Evolutionary conservation across 1,284 basidiomycete genomes (phyloP).

Genomic region (Heterobasidion parviporum): DNA sequence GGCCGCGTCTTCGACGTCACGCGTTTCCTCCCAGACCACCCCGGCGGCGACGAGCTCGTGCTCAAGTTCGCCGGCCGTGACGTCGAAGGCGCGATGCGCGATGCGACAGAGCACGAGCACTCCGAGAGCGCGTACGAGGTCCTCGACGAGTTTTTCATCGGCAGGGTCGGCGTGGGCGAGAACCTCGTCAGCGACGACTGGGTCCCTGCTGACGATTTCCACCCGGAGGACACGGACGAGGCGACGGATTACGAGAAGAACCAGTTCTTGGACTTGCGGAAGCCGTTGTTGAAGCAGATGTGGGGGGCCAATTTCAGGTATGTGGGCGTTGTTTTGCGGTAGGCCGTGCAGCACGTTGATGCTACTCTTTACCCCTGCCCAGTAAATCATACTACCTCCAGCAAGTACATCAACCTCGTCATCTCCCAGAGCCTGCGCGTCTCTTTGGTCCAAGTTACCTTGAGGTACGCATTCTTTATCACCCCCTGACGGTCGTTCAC

Average conservation of each 20-base stretch:
- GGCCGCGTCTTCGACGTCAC: constrained; percentile 81
- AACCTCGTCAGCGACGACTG: constrained; percentile 78
- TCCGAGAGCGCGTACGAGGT: constrained; percentile 90
- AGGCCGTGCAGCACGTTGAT: background rate
- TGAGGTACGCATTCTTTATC: constrained; percentile 44
- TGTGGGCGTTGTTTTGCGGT: constrained; percentile 7
- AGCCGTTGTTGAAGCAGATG: constrained; percentile 82
- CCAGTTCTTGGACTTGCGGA: constrained; percentile 87
- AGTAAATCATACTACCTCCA: constrained; percentile 94
- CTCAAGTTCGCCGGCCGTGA: constrained; percentile 81
- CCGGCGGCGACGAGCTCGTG: constrained; percentile 81
- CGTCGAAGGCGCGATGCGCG: constrained; percentile 76
- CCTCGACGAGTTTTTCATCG: constrained; percentile 82
- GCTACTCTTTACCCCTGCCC: background rate
- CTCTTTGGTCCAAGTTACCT: constrained; percentile 81
- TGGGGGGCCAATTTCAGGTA: constrained; percentile 78
- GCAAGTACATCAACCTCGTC: constrained; percentile 95
- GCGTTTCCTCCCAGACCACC: constrained; percentile 70
- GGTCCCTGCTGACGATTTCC: constrained; percentile 82
- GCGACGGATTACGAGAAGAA: constrained; percentile 78
- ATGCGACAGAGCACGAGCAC: constrained; percentile 85
- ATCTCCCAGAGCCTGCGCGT: constrained; percentile 80
- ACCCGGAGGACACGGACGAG: constrained; percentile 81
- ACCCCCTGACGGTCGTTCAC: background rate
- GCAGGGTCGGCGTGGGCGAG: constrained; percentile 72